Conservation (phyloP, 306 rosid genomes). For the Cucumis hystrix region DNA sequence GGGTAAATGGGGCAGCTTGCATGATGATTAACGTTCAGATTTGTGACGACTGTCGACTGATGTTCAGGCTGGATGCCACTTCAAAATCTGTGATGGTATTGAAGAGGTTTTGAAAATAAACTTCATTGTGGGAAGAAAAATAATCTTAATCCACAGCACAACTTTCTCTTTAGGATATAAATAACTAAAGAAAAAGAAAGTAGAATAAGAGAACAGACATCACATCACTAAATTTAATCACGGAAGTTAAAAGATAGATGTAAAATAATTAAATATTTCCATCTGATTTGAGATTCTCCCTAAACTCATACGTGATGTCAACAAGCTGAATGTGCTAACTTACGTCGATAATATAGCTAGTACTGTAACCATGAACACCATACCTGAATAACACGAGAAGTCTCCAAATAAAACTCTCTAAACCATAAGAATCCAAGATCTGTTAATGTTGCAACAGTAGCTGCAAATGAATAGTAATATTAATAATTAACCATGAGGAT, state of each 20-base stretch:
- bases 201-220: neutral
- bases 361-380: neutral
- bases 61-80: neutral
- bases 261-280: neutral
- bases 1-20: no score
- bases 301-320: neutral
- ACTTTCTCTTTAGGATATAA: neutral
- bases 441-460: constrained; percentile 64
- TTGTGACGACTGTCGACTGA: neutral
- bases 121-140: neutral
- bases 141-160: neutral
- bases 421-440: constrained; percentile 99
- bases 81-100: neutral
- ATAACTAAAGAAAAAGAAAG: neutral
- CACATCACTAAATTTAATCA: neutral
- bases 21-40: neutral
- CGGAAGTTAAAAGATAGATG: neutral
- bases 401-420: constrained; percentile 89
- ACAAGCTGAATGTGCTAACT: neutral
- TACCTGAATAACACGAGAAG: constrained; percentile 99
- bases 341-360: neutral
- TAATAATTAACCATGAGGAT: neutral
- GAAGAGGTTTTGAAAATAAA: neutral
- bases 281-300: neutral
- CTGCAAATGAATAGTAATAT: constrained; percentile 35